A percentile compares a stretch with the other conserved stretches of the same genome.
Conservation (phyloP, 2,329 filamentous ascomycete genomes). For the Hymenoscyphus fraxineus region DNA sequence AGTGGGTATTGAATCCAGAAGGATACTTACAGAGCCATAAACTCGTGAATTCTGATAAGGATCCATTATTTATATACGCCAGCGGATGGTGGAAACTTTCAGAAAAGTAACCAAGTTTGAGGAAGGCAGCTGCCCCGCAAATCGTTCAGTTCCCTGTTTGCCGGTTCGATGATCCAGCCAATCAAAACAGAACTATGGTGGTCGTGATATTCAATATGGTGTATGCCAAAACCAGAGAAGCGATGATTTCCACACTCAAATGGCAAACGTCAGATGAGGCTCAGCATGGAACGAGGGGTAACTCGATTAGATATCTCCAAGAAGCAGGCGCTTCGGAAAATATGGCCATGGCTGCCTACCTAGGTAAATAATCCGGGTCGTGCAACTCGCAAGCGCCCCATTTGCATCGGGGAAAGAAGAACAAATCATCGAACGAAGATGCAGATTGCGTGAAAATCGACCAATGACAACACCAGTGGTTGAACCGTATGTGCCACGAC, state of each 20-base stretch:
- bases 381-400: not conserved
- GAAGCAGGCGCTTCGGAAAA: not conserved
- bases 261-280: not conserved
- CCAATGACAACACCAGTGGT: not conserved
- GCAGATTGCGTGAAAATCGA: not conserved
- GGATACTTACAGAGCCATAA: not conserved
- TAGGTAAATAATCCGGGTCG: not conserved
- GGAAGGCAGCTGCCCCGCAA: not conserved
- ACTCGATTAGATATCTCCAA: not conserved
- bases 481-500: too few species aligned
- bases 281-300: not conserved
- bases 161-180: not conserved
- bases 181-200: not conserved
- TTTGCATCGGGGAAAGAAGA: not conserved
- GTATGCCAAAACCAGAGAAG: not conserved
- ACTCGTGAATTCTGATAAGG: not conserved
- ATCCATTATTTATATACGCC: not conserved
- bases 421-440: not conserved
- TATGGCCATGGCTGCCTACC: not conserved
- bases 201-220: not conserved
- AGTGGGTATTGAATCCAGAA: not conserved
- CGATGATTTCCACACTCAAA: not conserved
- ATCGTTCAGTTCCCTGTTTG: not conserved
- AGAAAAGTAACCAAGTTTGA: not conserved
- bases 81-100: not conserved